Conservation (phyloP, 2,329 filamentous ascomycete genomes). For the Lachnellula occidentalis region DNA sequence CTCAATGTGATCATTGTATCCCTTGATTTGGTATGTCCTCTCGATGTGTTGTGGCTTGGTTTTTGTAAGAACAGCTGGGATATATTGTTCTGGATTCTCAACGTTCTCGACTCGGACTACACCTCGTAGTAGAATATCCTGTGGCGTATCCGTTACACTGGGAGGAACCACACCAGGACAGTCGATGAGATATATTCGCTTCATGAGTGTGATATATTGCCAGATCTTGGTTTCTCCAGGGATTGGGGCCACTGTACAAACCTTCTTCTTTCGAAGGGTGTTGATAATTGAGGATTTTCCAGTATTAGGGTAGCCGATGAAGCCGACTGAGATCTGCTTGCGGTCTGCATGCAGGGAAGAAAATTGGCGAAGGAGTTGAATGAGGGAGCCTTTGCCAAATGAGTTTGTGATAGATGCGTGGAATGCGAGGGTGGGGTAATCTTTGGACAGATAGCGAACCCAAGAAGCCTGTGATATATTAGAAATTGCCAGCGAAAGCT, state of each 20-base stretch:
- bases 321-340: conserved; percentile 90
- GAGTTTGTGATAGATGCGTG: conserved; percentile 92
- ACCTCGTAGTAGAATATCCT: conserved; percentile 83
- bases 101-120: conserved; percentile 95
- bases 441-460: conserved; percentile 83
- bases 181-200: conserved; percentile 90
- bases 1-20: conserved; percentile 69
- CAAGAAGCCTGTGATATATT: conserved; percentile 68
- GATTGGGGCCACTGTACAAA: conserved; percentile 88
- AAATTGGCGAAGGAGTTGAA: conserved; percentile 88
- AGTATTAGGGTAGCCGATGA: conserved; percentile 75
- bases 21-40: conserved; percentile 83
- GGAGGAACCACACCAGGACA: conserved; percentile 95
- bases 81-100: conserved; percentile 93
- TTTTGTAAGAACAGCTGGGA: conserved; percentile 70
- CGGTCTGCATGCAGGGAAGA: conserved; percentile 81
- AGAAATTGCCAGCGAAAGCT: conserved; percentile 28
- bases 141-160: conserved; percentile 73
- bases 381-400: conserved; percentile 92
- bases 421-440: conserved; percentile 91
- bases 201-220: conserved; percentile 97
- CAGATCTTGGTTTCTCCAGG: conserved; percentile 97
- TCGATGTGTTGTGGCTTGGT: conserved; percentile 87
- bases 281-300: conserved; percentile 98
- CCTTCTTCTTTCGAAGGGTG: conserved; percentile 88